A percentile compares a stretch with the other conserved stretches of the same genome.
phyloP scores from a whole-genome alignment of 2,329 filamentous ascomycete genomes.

The Trichoderma sp. region DNA sequence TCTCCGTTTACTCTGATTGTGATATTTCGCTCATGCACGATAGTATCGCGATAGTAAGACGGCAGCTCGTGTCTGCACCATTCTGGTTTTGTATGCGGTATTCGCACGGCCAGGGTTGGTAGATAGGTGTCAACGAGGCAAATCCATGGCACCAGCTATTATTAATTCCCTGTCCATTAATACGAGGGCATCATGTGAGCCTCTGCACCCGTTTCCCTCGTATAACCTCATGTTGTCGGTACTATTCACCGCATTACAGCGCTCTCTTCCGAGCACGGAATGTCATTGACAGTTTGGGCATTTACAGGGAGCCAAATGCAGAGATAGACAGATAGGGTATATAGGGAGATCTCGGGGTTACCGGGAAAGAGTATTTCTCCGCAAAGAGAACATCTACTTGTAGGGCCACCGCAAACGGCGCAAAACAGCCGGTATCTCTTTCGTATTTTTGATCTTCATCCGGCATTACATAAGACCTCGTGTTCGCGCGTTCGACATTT shows the following conservation, averaged over 20 bases:
- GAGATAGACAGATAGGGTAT: not conserved
- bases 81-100: not conserved
- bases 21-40: not conserved
- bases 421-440: not conserved
- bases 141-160: not conserved
- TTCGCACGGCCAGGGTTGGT: not conserved
- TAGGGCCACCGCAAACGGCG: not conserved
- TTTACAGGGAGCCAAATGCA: not conserved
- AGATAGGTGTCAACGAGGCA: not conserved
- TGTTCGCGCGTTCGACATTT: constrained; percentile 10
- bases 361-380: not conserved
- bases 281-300: not conserved
- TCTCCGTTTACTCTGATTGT: not conserved
- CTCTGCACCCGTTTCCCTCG: not conserved
- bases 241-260: not conserved
- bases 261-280: not conserved
- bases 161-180: not conserved
- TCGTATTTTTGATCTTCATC: not conserved
- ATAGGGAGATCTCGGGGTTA: not conserved
- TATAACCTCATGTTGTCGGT: not conserved
- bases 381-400: not conserved
- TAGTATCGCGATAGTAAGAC: not conserved
- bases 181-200: not conserved
- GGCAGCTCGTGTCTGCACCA: not conserved
- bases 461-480: constrained; percentile 19